Evolutionary conservation across 805 yeast genomes (phyloP).

Genomic region (Saturnispora besseyi): DNA sequence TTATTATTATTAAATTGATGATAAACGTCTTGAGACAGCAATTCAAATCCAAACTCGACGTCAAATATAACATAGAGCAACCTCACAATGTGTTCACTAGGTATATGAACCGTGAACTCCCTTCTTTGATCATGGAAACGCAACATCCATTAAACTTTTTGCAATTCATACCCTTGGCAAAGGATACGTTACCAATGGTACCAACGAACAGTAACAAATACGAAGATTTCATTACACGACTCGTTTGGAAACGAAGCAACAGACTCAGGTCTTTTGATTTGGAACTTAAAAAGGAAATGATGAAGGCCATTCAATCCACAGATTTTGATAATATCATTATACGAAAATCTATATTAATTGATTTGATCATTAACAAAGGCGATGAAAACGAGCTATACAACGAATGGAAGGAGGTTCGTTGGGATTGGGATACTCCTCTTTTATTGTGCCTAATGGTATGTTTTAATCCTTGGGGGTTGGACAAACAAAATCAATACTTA

Average conservation of each 20-base stretch:
- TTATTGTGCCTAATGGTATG: background rate
- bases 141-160: background rate
- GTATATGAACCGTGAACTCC: background rate
- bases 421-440: slow-evolving; percentile 2
- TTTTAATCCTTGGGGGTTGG: background rate
- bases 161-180: background rate
- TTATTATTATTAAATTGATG: background rate
- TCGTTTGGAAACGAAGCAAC: background rate
- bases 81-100: background rate
- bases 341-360: background rate
- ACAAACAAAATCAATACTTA: background rate
- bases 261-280: background rate
- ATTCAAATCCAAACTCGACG: background rate
- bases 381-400: background rate
- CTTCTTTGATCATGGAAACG: background rate
- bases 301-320: background rate
- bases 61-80: background rate
- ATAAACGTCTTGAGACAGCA: background rate
- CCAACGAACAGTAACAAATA: background rate
- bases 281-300: background rate
- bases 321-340: background rate
- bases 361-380: background rate
- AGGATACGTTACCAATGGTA: background rate
- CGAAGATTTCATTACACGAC: background rate
- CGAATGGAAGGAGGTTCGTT: background rate